Conservation (phyloP, 2,329 filamentous ascomycete species). For the Trichoderma lentiforme region DNA sequence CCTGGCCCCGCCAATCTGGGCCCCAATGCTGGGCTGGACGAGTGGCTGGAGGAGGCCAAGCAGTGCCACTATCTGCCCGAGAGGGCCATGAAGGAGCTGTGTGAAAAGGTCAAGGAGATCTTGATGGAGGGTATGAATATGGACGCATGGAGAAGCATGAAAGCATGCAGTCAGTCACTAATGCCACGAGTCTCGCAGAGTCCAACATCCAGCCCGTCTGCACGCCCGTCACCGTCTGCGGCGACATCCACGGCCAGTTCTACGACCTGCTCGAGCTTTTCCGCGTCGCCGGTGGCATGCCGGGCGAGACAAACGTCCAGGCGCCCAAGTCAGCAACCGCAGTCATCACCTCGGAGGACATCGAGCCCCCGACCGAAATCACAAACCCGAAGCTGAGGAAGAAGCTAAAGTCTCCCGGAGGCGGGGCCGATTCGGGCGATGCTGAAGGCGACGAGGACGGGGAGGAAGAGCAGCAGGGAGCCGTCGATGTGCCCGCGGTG, state of each 20-base stretch:
- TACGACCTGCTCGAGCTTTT: slow-evolving; percentile 97
- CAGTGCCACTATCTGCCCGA: slow-evolving; percentile 97
- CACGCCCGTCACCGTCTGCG: slow-evolving; percentile 94
- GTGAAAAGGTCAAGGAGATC: slow-evolving; percentile 97
- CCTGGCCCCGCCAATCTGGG: slow-evolving; percentile 85
- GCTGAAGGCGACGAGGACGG: slow-evolving; percentile 48
- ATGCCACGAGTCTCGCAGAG: slow-evolving; percentile 52
- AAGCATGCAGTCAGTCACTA: background rate
- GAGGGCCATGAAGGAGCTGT: slow-evolving; percentile 95
- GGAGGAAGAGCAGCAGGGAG: slow-evolving; percentile 31
- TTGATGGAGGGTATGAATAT: slow-evolving; percentile 85
- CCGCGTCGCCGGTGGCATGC: slow-evolving; percentile 94
- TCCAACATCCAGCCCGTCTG: slow-evolving; percentile 98
- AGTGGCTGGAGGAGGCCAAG: slow-evolving; percentile 96
- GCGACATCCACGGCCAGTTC: slow-evolving; percentile 98
- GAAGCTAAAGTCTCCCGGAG: slow-evolving; percentile 61
- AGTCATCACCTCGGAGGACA: slow-evolving; percentile 83
- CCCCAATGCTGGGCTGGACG: slow-evolving; percentile 81
- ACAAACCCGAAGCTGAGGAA: slow-evolving; percentile 82
- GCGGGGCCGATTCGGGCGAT: slow-evolving; percentile 46
- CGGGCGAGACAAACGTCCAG: slow-evolving; percentile 71
- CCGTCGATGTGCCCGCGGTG: background rate
- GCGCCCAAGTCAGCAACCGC: slow-evolving; percentile 65
- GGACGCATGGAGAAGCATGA: slow-evolving; percentile 12
- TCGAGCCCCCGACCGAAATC: slow-evolving; percentile 87